A percentile compares a stretch with the other conserved stretches of the same genome.
Conservation (phyloP, 2,329 filamentous ascomycete species). For the Paraconiothyrium sp. region DNA sequence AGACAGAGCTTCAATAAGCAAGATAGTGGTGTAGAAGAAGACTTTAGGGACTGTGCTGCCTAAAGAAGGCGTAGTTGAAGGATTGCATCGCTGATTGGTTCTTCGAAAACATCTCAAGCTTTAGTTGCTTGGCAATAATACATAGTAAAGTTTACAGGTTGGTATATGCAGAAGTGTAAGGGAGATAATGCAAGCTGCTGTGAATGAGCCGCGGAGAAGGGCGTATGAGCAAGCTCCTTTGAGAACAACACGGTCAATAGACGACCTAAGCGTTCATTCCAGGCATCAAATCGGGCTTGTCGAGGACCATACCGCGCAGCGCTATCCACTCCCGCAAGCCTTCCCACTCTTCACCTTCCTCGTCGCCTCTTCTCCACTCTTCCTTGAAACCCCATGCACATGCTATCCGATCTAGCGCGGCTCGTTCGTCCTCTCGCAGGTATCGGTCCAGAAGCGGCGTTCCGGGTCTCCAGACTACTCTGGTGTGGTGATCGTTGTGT, state of each 20-base stretch:
- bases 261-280: slow-evolving; percentile 72
- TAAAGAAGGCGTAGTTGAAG: not conserved
- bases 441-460: slow-evolving; percentile 83
- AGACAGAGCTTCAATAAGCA: too few relatives aligned
- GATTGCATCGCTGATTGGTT: slow-evolving; percentile 1
- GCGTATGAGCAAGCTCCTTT: not conserved
- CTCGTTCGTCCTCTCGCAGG: slow-evolving; percentile 89
- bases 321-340: slow-evolving; percentile 83
- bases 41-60: not conserved
- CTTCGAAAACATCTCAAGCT: not conserved
- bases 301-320: slow-evolving; percentile 86
- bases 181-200: not conserved
- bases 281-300: slow-evolving; percentile 88
- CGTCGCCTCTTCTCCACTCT: slow-evolving; percentile 80
- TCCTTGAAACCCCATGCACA: slow-evolving; percentile 93
- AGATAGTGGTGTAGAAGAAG: too few relatives aligned
- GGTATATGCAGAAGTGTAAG: slow-evolving; percentile 4
- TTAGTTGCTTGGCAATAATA: slow-evolving; percentile 9
- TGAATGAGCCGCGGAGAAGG: not conserved
- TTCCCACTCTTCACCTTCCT: slow-evolving; percentile 92
- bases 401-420: slow-evolving; percentile 85
- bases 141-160: slow-evolving; percentile 12
- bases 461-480: slow-evolving; percentile 89
- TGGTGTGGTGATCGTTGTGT: slow-evolving; percentile 92
- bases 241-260: not conserved